Percentiles rank a stretch among this genome's conserved stretches.
Evolutionary conservation across 1,284 basidiomycete species (phyloP).

Genomic region (Tremellales sp.): DNA sequence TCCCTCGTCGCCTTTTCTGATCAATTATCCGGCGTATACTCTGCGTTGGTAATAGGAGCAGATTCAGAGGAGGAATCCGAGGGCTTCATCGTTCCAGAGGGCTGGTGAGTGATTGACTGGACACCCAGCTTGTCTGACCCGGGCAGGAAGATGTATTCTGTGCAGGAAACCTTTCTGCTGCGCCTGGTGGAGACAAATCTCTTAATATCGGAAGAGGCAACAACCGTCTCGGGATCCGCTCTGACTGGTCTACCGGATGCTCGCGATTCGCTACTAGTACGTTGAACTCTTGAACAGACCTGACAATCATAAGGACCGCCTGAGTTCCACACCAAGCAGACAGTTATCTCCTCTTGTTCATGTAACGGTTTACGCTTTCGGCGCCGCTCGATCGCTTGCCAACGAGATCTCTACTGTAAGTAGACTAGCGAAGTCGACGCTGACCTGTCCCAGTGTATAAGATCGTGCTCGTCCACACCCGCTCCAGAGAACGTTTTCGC

Average conservation of each 20-base stretch:
- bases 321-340: conserved; percentile 18
- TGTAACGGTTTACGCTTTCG: conserved; percentile 26
- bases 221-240: conserved; percentile 12
- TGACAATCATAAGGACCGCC: conserved; percentile 20
- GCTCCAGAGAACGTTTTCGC: conserved; percentile 36
- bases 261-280: conserved; percentile 19
- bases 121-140: background rate
- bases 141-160: conserved; percentile 20
- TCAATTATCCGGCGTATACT: conserved; percentile 11
- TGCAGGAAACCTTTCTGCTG: conserved; percentile 29
- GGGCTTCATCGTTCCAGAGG: conserved; percentile 29
- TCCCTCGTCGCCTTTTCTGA: conserved; percentile 13
- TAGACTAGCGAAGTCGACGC: background rate
- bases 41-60: conserved; percentile 7
- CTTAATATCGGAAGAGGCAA: conserved; percentile 19
- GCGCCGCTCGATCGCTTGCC: conserved; percentile 24
- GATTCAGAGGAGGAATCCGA: conserved; percentile 35
- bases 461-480: conserved; percentile 13
- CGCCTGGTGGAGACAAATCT: conserved; percentile 27
- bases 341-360: conserved; percentile 32
- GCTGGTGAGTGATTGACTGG: conserved; percentile 26
- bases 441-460: conserved; percentile 17
- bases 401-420: conserved; percentile 28
- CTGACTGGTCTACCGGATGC: background rate
- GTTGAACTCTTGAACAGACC: conserved; percentile 8